Evolutionary conservation across 495 filamentous ascomycete genomes (phyloP).

Genomic region (Durotheca rogersii): DNA sequence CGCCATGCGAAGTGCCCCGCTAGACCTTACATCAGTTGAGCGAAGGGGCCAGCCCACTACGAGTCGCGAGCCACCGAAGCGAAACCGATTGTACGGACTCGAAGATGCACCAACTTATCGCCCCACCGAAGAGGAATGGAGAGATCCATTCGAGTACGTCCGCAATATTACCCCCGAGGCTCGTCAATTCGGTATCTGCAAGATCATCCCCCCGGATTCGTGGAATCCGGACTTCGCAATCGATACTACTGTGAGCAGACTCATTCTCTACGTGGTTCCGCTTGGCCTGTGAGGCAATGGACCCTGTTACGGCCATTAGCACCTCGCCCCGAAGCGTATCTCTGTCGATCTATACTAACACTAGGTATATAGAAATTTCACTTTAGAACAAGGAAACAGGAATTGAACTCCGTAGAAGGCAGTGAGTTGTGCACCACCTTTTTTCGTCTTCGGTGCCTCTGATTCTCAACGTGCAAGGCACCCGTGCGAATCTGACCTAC

Average conservation of each 20-base stretch:
- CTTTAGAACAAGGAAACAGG: constrained; percentile 93
- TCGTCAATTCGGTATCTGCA: constrained; percentile 82
- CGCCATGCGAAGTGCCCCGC: constrained; percentile 55
- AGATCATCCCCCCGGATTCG: constrained; percentile 87
- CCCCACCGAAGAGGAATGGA: constrained; percentile 91
- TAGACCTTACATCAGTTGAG: constrained; percentile 90
- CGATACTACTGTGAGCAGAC: constrained; percentile 81
- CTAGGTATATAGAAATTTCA: constrained; percentile 74
- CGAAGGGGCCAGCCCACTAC: constrained; percentile 76
- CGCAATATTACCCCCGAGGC: constrained; percentile 84
- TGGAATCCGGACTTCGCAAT: constrained; percentile 97
- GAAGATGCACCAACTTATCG: constrained; percentile 89
- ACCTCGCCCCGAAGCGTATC: neutral
- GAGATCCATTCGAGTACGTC: constrained; percentile 90
- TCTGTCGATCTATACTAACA: constrained; percentile 14
- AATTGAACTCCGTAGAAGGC: constrained; percentile 98
- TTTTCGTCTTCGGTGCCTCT: constrained; percentile 30
- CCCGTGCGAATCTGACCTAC: constrained; percentile 92
- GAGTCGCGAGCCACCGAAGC: constrained; percentile 72
- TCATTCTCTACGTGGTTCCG: neutral
- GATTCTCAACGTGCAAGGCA: constrained; percentile 57
- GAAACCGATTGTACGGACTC: constrained; percentile 75
- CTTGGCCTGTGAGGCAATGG: neutral
- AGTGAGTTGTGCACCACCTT: constrained; percentile 59
- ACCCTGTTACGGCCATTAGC: neutral